Base-by-base conservation (phyloP, 2,329 filamentous ascomycete species). In the Huntiella moniliformis region DNA sequence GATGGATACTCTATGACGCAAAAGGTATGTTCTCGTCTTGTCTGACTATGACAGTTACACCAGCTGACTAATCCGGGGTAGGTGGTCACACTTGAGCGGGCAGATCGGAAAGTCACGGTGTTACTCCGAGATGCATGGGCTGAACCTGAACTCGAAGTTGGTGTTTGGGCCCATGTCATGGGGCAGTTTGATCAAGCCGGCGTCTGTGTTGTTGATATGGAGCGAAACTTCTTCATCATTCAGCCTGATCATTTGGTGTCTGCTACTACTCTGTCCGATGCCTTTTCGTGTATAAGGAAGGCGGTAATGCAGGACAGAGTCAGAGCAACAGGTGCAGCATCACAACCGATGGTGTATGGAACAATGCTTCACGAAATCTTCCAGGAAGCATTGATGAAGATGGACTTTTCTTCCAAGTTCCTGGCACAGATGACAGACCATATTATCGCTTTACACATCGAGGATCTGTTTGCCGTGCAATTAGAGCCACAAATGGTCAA, bases 171-270 rank as follows among this genome's bases (percentile, higher is more conserved):
- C 36, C 87, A 98, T 58, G 67, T 98, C 48, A 84, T 92, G 52
- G 87, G 87, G 28, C 63, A 73, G 3, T 94, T 92, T 54, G 71
- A 79, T 48, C 22, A 8, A 28, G 53, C 62, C 1, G 82, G 83
- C 1, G 75, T 79, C 57, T 93, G 87, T 57, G 64, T 92, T 40
- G 71, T 96, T 51, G 82, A 93, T 57, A 85, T 96, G 58, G 68
- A 72, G 2, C 70, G 79, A 42, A 85, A 87, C 54, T 81, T 96
- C 60, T 66, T 98, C 43, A 86, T 98, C 48, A 64, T 98, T 11
- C 87, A 98, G 56, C 91, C 91, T 0, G 91, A 98, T 56, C 87
- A 96, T 61, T 72, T 98, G 32, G 81, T 98, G 45, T 96, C 91
- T 2, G 82, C 91, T 2, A 96, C 91, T 1, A 85, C 92, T 4